Evolutionary conservation across 2,329 filamentous ascomycete species (phyloP).

Genomic region (Didymella lethalis): DNA sequence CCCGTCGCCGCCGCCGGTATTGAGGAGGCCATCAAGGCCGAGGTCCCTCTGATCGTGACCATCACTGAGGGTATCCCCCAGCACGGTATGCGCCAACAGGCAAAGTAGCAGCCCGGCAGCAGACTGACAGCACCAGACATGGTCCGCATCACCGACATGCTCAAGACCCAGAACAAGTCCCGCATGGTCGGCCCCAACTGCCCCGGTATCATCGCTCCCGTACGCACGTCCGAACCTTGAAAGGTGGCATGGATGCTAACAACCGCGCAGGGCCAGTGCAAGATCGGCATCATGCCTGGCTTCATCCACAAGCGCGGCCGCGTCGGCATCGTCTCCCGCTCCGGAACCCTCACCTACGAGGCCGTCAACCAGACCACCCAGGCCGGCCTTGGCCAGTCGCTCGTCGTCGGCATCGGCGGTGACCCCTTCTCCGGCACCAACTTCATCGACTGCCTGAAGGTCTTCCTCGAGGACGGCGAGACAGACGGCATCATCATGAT

Average conservation of each 20-base stretch:
- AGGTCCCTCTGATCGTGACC: conserved; percentile 94
- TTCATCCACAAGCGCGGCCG: conserved; percentile 99
- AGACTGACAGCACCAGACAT: conserved; percentile 71
- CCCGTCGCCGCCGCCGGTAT: conserved; percentile 93
- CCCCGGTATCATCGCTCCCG: conserved; percentile 90
- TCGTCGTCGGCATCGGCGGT: conserved; percentile 97
- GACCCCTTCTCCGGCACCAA: conserved; percentile 99
- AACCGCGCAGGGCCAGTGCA: conserved; percentile 86
- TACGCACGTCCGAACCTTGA: conserved; percentile 43
- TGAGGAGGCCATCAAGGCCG: conserved; percentile 92
- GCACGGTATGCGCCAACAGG: conserved; percentile 70
- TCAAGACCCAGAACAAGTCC: conserved; percentile 97
- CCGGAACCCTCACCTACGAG: conserved; percentile 98
- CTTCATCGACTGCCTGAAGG: conserved; percentile 98
- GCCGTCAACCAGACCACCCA: conserved; percentile 99
- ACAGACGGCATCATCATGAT: conserved; percentile 99
- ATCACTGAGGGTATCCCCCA: conserved; percentile 98
- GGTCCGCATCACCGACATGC: conserved; percentile 97
- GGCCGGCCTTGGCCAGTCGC: conserved; percentile 94
- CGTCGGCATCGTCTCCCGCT: conserved; percentile 97
- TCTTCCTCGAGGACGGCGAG: conserved; percentile 94
- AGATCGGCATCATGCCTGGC: conserved; percentile 99
- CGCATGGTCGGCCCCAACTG: conserved; percentile 97
- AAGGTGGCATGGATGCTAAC: not conserved
- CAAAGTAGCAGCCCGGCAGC: not conserved